Base-by-base conservation (phyloP, 345 rosid genomes). In the Geranium rotundifolium region DNA sequence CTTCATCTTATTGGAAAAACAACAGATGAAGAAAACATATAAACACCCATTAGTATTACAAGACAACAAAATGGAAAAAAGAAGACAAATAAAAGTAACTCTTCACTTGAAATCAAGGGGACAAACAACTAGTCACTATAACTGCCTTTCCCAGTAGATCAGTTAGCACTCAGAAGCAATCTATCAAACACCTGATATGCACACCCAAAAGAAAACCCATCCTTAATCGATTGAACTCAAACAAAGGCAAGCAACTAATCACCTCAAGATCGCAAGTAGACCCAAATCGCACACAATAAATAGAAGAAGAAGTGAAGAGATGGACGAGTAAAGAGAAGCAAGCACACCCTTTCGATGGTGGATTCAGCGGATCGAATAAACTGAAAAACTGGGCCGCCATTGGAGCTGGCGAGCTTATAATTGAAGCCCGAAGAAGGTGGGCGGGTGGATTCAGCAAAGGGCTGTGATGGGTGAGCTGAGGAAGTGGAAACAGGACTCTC, bases 321-420 rank as follows among this genome's bases (percentile, higher is more conserved):
- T 60, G 2, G 1, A 31, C 19, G 2, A 1, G 27, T 41, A 55
- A 66, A 54, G 46, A 30, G 19, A 41, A 17, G 20, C 39, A 49
- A 41, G 29, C 68, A 18, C 71, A 85, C 98, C 82, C 82, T 88
- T 49, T 91, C 98, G 52, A 91, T 82, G 65, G 69, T 76, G 34
- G 95, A 73, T 69, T 91, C 96, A 1, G 87, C 76, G 74, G 95
- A 72, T 60, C 79, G 84, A 69, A 84, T 59, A 69, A 88, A 70
- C 18, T 71, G 71, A 37, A 77, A 66, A 65, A 81, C 23, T 3
- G 79, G 70, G 56, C 50, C 69, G 49, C 77, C 75, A 41, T n/a
- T 52, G 4, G 81, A 71, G 63, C 50, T 67, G 10, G 78, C 56
- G 17, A 72, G 52, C 10, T 73, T 73, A 59, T 80, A 74, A 46